Evolutionary conservation across 768 basidiomycete genomes (phyloP), one percentile per base, ranked within the genome.

Genomic region (Saitozyma sp.): DNA sequence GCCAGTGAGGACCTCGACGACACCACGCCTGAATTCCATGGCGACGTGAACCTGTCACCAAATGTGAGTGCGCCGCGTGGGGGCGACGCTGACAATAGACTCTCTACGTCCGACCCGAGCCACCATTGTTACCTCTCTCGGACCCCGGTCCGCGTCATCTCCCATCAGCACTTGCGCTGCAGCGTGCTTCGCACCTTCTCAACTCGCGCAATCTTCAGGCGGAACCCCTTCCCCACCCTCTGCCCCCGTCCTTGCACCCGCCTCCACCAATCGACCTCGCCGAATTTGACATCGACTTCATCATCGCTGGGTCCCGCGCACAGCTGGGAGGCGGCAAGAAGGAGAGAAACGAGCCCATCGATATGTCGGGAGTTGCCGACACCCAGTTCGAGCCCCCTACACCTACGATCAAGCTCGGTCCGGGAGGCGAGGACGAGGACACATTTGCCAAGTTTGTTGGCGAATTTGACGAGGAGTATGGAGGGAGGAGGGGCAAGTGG

Each of bases 261-360:
- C 78, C 78, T 37, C 68, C 70, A 45, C 73, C 78, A 7, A 75
- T 79, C 56, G 76, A 76, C 56, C 58, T 79, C 8, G 64, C 78
- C n/a, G 79, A 79, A 50, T 80, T 81, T 60, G 80, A 81, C 65
- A 75, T 81, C 48, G 79, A 79, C 51, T 81, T 80, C 62, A 81
- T 81, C 65, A 73, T 81, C 11, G 72, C 77, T 40, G 79, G 77
- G 1, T 74, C 74, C 0, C 67, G 61, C 54, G 67, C 75, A 4
- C 75, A 76, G 56, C 59, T 76, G 8, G 74, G 71, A 46, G 64
- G 68, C 11, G 11, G 13, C 13, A 62, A 52, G 41, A 59, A 56
- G 53, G 52, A 54, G 19, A 69, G 66, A 51, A 67, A 68, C 41
- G 55, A 64, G 13, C 64, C 61, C 10, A 37, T 66, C 11, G 67